A percentile compares a stretch with the other conserved stretches of the same genome.
These are phyloP conservation scores for Suillus clintonianus DNA, from an alignment of 768 basidiomycete species.

Conservation along the genomic window DNA sequence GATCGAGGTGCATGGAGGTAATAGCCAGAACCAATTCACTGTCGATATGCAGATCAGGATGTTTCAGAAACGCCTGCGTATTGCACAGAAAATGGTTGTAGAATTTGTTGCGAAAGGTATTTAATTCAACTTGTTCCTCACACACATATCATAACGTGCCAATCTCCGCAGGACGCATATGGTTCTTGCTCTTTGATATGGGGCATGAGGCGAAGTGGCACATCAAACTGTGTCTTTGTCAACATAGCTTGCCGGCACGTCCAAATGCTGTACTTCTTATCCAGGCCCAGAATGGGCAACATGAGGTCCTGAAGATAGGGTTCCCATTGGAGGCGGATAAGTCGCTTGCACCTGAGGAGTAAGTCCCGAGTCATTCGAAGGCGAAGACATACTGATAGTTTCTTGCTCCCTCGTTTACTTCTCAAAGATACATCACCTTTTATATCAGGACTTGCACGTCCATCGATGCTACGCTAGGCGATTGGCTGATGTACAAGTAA, in stretches of 20 bases:
- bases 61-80: neutral
- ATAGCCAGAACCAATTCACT: neutral
- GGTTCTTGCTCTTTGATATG: neutral
- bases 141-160: neutral
- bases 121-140: neutral
- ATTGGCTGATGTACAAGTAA: neutral
- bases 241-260: neutral
- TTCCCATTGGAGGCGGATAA: neutral
- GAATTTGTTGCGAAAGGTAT: neutral
- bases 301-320: neutral
- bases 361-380: neutral
- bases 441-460: neutral
- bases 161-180: neutral
- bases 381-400: neutral
- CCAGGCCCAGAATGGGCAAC: neutral
- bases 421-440: neutral
- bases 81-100: neutral
- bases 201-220: neutral
- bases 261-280: neutral
- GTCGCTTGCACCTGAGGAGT: neutral
- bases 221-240: neutral
- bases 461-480: neutral
- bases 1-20: neutral
- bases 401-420: neutral
- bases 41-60: neutral